Base-by-base conservation (phyloP, 306 rosid genomes). In the Cotoneaster glaucophyllus region DNA sequence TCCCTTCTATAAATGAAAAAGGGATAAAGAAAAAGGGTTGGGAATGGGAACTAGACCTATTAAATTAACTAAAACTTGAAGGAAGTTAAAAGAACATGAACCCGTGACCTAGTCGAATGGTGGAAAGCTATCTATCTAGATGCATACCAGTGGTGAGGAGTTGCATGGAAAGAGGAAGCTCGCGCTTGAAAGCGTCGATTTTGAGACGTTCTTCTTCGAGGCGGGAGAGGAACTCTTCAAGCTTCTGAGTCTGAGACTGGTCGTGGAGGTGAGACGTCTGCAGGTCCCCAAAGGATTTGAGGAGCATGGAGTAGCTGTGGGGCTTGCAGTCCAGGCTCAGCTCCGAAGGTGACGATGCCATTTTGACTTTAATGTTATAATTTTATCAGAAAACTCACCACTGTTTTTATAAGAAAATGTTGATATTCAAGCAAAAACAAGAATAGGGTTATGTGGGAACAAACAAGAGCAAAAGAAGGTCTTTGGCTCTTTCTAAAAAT, bases 81-180 rank as follows among this genome's bases (percentile, higher is more conserved):
- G 12, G 70, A 31, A 25, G 52, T 70, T 6, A n/a, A 34, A 21
- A 69, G n/a, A 32, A 64, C 28, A 57, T 54, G 61, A 72, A 65
- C 29, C 72, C 45, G 66, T 22, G 37, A 53, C 44, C 11, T 56
- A 21, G 26, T 8, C 22, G 12, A 22, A n/a, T 8, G 13, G 62
- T n/a, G 28, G 26, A 21, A 57, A 57, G 62, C 28, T 57, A 57
- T 50, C 21, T 50, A 50, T 12, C 14, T 5, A 18, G 13, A 24
- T 17, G 6, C 39, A 31, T 86, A 91, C 99, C 99, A 45, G 90
- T 93, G 78, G 94, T 83, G 78, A 96, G 96, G 39, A 96, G 99
- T 77, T 96, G 99, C 98, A 96, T 96, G 97, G 98, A 96, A 77
- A 96, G 98, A 80, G 99, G 99, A 71, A 96, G 97, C 75, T 96